Conservation (phyloP, 2,329 filamentous ascomycete genomes). For the Amylocarpus encephaloides region DNA sequence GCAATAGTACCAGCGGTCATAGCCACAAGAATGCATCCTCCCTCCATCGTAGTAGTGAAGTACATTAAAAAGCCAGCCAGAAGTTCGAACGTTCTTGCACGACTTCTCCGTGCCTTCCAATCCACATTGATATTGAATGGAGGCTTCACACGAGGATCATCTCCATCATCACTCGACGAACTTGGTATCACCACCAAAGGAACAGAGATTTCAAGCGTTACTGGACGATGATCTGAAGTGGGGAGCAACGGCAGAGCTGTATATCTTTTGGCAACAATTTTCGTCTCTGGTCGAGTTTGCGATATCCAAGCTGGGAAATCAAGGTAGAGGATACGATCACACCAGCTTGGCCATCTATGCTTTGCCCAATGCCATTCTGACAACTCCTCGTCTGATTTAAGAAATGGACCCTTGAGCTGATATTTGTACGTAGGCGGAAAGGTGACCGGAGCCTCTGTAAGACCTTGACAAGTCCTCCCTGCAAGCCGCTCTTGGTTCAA, state of each 20-base stretch:
- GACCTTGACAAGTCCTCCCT: slow-evolving; percentile 67
- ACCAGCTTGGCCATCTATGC: slow-evolving; percentile 89
- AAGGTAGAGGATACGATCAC: slow-evolving; percentile 80
- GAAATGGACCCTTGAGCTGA: slow-evolving; percentile 39
- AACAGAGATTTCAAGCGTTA: slow-evolving; percentile 64
- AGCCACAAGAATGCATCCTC: slow-evolving; percentile 27
- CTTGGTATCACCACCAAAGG: slow-evolving; percentile 43
- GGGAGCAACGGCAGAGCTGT: slow-evolving; percentile 68
- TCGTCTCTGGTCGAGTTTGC: slow-evolving; percentile 33
- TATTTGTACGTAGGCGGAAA: slow-evolving; percentile 98
- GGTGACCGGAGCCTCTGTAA: slow-evolving; percentile 64
- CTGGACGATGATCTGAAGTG: slow-evolving; percentile 84
- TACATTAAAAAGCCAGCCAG: slow-evolving; percentile 50
- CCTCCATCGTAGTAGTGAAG: slow-evolving; percentile 29
- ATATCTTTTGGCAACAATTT: slow-evolving; percentile 58
- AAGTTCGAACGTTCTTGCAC: slow-evolving; percentile 52
- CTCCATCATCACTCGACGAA: slow-evolving; percentile 30
- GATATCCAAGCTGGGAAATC: slow-evolving; percentile 50
- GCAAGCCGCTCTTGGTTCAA: slow-evolving; percentile 64
- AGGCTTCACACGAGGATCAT: slow-evolving; percentile 37
- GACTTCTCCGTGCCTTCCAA: slow-evolving; percentile 48
- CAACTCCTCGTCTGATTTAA: slow-evolving; percentile 34
- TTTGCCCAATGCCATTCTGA: slow-evolving; percentile 66
- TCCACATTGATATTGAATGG: slow-evolving; percentile 52
- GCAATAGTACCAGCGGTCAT: slow-evolving; percentile 26